phyloP scores from a whole-genome alignment of 2,329 filamentous ascomycete species.

The Colletotrichum euphorbiae region DNA sequence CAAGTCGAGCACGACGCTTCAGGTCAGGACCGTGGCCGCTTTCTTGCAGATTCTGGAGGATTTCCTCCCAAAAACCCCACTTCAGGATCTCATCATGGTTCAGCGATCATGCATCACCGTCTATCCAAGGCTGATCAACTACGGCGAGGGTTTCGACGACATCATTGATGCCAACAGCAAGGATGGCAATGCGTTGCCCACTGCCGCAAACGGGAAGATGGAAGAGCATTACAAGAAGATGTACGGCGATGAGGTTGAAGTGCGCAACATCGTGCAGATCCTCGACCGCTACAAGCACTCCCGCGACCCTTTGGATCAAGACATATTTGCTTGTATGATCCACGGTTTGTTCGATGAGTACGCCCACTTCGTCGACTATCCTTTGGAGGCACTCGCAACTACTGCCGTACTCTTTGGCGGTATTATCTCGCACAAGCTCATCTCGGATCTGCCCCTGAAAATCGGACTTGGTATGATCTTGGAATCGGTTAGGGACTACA shows the following conservation, averaged over 20 bases:
- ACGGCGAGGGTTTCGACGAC: constrained; percentile 91
- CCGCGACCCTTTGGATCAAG: constrained; percentile 84
- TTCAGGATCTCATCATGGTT: constrained; percentile 79
- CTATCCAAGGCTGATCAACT: constrained; percentile 96
- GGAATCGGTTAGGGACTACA: constrained; percentile 91
- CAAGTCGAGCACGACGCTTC: constrained; percentile 78
- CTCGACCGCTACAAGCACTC: constrained; percentile 91
- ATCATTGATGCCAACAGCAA: constrained; percentile 88
- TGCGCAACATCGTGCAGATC: constrained; percentile 85
- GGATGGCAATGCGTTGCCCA: constrained; percentile 83
- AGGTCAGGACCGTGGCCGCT: constrained; percentile 85
- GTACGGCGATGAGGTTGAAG: constrained; percentile 91
- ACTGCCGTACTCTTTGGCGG: constrained; percentile 97
- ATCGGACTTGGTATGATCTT: constrained; percentile 97
- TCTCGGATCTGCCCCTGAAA: constrained; percentile 89
- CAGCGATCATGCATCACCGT: constrained; percentile 91
- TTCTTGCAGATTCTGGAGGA: constrained; percentile 84
- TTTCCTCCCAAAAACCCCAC: constrained; percentile 67
- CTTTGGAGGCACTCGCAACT: constrained; percentile 93
- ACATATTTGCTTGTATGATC: constrained; percentile 98
- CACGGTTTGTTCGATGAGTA: constrained; percentile 98
- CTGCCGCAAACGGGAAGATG: constrained; percentile 88
- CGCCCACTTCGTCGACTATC: constrained; percentile 93
- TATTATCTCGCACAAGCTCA: constrained; percentile 92
- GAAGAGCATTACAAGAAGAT: constrained; percentile 98